Evolutionary conservation across 1,284 basidiomycete species (phyloP), one percentile per base, ranked within the genome.

Genomic region (Ustilago loliicola): DNA sequence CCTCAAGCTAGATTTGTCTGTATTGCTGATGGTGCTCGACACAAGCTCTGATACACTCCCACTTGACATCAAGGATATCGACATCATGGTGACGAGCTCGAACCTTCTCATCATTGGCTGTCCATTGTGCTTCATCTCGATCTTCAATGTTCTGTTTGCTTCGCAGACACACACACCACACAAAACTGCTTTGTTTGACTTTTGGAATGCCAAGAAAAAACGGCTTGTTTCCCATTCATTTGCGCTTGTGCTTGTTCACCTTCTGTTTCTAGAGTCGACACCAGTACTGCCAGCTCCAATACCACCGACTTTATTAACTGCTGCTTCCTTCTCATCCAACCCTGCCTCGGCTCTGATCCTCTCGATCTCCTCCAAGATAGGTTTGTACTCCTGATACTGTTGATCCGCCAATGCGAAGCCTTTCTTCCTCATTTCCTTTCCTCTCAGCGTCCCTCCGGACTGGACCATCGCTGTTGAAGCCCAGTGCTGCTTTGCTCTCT

Each of bases 321-420:
- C 61, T 7, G 70, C 92, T 72, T 95, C 94, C 9, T 93, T 92
- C 62, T 93, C 92, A 69, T 96, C 94, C 61, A 96, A 87, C 2
- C 94, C 95, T 0, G 95, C 94, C 79, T 94, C 93, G 17, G 90
- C 90, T 61, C 95, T 87, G 58, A 96, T 95, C 64, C 90, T 91
- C 83, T 95, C 94, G 7, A 96, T 92, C 86, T 85, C 85, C 3
- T 85, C 72, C 23, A 86, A 61, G 38, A 86, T 66, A 0, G 85
- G 85, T 48, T 83, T 85, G 75, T 85, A 85, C 58, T 85, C 85
- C 17, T 73, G 72, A 59, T 80, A 86, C 48, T 79, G 73, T 58
- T 72, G 60, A 47, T 83, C 82, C 1, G 85, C 85, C 6, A 86
- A 63, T 4, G 74, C 81, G 30, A 86, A 86, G 29, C 84, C 95